Evolutionary conservation across 306 rosid genomes (phyloP).

Genomic region (Lotus japonicus): DNA sequence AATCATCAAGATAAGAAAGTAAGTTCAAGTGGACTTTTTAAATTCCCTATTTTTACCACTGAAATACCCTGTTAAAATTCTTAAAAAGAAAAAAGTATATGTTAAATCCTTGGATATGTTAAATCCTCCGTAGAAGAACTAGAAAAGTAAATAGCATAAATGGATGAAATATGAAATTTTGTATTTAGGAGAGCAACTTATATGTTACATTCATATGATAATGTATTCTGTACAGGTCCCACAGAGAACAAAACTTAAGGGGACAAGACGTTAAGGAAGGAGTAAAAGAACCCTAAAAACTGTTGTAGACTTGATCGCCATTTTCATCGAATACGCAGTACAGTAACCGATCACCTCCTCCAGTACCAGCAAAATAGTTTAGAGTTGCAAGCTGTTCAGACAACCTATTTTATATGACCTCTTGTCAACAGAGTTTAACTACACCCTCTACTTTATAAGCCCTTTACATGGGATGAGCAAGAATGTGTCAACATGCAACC

Average conservation of each 20-base stretch:
- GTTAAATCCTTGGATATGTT: neutral
- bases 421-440: neutral
- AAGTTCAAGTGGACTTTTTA: no score
- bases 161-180: neutral
- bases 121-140: neutral
- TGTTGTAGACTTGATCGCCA: neutral
- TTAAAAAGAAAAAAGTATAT: no score
- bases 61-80: no score
- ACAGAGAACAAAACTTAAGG: neutral
- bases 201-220: constrained; percentile 18
- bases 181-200: constrained; percentile 16
- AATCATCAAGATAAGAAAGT: no score
- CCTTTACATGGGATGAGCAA: neutral
- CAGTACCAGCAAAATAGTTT: constrained; percentile 17
- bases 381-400: neutral
- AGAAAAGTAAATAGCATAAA: neutral
- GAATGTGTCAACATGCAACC: neutral
- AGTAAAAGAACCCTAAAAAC: neutral
- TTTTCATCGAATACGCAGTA: neutral
- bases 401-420: neutral
- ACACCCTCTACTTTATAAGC: neutral
- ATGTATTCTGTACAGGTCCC: constrained; percentile 23
- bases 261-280: neutral
- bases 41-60: no score
- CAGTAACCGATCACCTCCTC: neutral